A percentile compares a stretch with the other conserved stretches of the same genome.
phyloP scores from a whole-genome alignment of 2,329 filamentous ascomycete genomes.

The Botrytis aclada region DNA sequence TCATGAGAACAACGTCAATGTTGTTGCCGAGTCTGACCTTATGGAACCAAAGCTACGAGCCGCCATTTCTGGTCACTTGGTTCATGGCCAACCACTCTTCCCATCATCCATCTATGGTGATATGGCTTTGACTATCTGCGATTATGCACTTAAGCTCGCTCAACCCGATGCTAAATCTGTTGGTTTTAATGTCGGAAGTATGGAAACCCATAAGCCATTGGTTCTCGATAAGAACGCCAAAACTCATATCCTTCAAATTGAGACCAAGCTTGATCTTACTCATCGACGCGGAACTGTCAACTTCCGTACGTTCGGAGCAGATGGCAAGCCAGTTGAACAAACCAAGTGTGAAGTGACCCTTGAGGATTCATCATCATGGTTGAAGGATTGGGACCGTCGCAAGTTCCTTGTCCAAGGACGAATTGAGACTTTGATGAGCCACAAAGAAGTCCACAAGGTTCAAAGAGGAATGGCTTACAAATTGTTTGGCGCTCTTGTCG shows the following conservation, averaged over 20 bases:
- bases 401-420: slow-evolving; percentile 37
- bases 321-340: slow-evolving; percentile 22
- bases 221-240: slow-evolving; percentile 44
- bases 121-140: slow-evolving; percentile 55
- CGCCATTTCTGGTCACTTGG: slow-evolving; percentile 54
- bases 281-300: slow-evolving; percentile 21
- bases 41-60: slow-evolving; percentile 39
- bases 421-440: slow-evolving; percentile 40
- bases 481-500: slow-evolving; percentile 54
- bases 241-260: slow-evolving; percentile 23
- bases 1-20: slow-evolving; percentile 47
- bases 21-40: slow-evolving; percentile 53
- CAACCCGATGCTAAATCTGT: slow-evolving; percentile 39
- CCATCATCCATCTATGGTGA: slow-evolving; percentile 53
- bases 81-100: slow-evolving; percentile 54
- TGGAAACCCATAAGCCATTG: slow-evolving; percentile 68
- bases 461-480: slow-evolving; percentile 73
- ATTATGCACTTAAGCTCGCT: slow-evolving; percentile 50
- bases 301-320: slow-evolving; percentile 21
- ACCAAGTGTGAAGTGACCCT: slow-evolving; percentile 17
- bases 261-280: slow-evolving; percentile 25
- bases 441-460: slow-evolving; percentile 58
- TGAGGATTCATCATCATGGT: slow-evolving; percentile 18
- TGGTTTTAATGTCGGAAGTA: slow-evolving; percentile 56
- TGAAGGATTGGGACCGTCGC: slow-evolving; percentile 20